phyloP scores from a whole-genome alignment of 2,329 filamentous ascomycete genomes.

The Colletotrichum sidae region DNA sequence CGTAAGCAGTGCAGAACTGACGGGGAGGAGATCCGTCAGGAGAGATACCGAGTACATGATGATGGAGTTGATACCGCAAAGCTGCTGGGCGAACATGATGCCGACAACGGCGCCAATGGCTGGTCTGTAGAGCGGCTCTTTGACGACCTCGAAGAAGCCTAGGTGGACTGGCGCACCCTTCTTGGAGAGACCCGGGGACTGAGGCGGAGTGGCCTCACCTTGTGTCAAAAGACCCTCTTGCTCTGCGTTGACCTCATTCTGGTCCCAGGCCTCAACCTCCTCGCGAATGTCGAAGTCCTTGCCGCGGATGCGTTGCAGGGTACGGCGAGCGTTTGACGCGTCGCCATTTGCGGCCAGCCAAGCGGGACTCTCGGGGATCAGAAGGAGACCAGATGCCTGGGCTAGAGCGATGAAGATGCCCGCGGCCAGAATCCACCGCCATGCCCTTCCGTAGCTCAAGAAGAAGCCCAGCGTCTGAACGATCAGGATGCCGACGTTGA shows the following conservation, averaged over 20 bases:
- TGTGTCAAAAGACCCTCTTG: constrained; percentile 75
- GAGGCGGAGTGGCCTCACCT: constrained; percentile 38
- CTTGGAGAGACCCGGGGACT: constrained; percentile 41
- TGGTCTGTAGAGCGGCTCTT: constrained; percentile 74
- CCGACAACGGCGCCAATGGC: constrained; percentile 87
- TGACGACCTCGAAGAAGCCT: constrained; percentile 74
- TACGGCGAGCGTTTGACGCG: constrained; percentile 70
- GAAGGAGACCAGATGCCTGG: constrained; percentile 77
- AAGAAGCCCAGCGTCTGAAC: constrained; percentile 91
- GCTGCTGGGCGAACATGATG: constrained; percentile 92
- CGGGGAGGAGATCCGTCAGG: constrained; percentile 81
- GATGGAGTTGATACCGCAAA: constrained; percentile 95
- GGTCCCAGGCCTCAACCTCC: constrained; percentile 75
- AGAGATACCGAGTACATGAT: constrained; percentile 98
- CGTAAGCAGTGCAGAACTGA: constrained; percentile 85
- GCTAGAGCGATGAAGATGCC: constrained; percentile 75
- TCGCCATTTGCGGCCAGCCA: constrained; percentile 82
- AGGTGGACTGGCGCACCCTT: constrained; percentile 53
- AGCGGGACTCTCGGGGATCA: constrained; percentile 88
- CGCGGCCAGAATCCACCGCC: constrained; percentile 84
- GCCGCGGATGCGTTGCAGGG: constrained; percentile 82
- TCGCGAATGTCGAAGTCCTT: constrained; percentile 74
- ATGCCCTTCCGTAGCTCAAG: constrained; percentile 80
- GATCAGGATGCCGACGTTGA: constrained; percentile 88
- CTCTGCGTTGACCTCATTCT: constrained; percentile 62